Evolutionary conservation across 176 grass and related monocot genomes (phyloP).

Genomic region (Puya raimondii): DNA sequence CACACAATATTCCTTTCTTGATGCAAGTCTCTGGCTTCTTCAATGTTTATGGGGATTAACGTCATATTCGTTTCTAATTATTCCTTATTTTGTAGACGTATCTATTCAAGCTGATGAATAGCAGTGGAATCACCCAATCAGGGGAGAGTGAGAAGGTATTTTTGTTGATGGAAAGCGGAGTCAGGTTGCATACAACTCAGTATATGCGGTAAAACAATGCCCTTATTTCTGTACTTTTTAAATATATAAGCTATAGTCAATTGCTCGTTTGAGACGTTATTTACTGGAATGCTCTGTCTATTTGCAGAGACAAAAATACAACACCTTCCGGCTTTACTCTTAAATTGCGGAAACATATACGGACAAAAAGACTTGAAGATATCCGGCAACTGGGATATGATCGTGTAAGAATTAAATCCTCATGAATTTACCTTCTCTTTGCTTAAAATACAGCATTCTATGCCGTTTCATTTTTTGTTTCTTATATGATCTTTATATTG

Average conservation of each 20-base stretch:
- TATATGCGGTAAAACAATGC: slow-evolving; percentile 55
- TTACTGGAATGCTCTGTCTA: neutral
- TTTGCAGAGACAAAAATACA: slow-evolving; percentile 71
- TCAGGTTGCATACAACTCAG: slow-evolving; percentile 88
- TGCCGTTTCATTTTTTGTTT: neutral
- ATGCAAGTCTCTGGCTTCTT: neutral
- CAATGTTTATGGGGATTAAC: neutral
- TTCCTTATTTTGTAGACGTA: slow-evolving; percentile 51
- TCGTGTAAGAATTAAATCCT: slow-evolving; percentile 42
- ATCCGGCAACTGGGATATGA: slow-evolving; percentile 95
- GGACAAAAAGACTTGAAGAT: slow-evolving; percentile 90
- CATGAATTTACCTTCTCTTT: slow-evolving; percentile 8
- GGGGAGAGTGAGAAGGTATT: slow-evolving; percentile 96
- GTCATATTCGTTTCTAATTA: slow-evolving; percentile 4
- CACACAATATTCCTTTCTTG: neutral
- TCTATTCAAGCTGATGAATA: slow-evolving; percentile 97
- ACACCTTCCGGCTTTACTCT: slow-evolving; percentile 96
- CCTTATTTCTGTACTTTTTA: slow-evolving; percentile 2
- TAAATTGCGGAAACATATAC: slow-evolving; percentile 81
- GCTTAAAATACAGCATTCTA: slow-evolving; percentile 14
- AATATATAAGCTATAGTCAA: slow-evolving; percentile 3
- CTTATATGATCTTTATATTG: slow-evolving; percentile 9
- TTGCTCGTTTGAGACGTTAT: neutral
- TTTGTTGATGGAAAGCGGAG: slow-evolving; percentile 87
- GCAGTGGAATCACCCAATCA: slow-evolving; percentile 81